phyloP scores from a whole-genome alignment of 108 stramenopile species.

The Pseudonitzschia multiseries region DNA sequence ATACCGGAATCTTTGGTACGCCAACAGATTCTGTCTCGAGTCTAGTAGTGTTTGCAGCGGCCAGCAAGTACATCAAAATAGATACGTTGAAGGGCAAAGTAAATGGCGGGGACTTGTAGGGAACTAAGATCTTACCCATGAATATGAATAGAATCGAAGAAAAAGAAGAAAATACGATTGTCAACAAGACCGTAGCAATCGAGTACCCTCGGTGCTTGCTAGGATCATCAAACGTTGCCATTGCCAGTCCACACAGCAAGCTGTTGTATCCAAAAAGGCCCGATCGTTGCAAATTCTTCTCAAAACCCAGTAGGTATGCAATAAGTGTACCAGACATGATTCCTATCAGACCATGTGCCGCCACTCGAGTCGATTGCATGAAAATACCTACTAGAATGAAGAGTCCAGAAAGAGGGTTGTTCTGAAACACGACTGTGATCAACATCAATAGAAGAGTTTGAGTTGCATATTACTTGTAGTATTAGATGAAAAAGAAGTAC shows the following conservation, averaged over 20 bases:
- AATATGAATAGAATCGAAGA: slow-evolving; percentile 17
- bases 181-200: slow-evolving; percentile 2
- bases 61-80: slow-evolving; percentile 29
- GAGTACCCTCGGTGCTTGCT: neutral
- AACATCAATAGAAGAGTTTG: too few species aligned
- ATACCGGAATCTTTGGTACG: neutral
- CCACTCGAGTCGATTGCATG: slow-evolving; percentile 36
- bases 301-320: slow-evolving; percentile 40
- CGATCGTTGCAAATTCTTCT: slow-evolving; percentile 22
- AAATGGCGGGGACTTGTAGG: slow-evolving; percentile 48
- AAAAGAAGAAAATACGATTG: slow-evolving; percentile 28
- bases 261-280: slow-evolving; percentile 49
- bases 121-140: slow-evolving; percentile 23
- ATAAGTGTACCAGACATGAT: slow-evolving; percentile 25
- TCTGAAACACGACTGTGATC: slow-evolving; percentile 36
- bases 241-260: slow-evolving; percentile 38
- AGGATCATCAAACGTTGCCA: slow-evolving; percentile 37
- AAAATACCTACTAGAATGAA: slow-evolving; percentile 38
- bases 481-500: too few species aligned
- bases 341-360: slow-evolving; percentile 41
- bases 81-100: slow-evolving; percentile 44
- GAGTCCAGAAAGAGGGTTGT: slow-evolving; percentile 39
- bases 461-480: too few species aligned
- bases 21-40: neutral
- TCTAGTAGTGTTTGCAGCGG: slow-evolving; percentile 19